Evolutionary conservation across 2,329 filamentous ascomycete genomes (phyloP).

Genomic region (Rugonectria rugulosa): DNA sequence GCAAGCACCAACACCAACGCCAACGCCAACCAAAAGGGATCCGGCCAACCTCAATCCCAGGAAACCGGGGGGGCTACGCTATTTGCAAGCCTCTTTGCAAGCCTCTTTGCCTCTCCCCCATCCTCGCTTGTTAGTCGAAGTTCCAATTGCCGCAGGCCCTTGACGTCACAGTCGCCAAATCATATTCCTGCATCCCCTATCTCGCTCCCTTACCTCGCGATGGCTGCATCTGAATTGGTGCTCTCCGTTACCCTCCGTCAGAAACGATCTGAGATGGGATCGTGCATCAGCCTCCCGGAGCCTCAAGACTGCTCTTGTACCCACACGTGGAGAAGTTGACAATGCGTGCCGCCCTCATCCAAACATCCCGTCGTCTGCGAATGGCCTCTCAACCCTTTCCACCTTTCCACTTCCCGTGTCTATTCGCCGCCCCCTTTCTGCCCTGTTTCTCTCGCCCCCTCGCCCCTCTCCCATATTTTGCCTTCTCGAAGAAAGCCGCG

Average conservation of each 20-base stretch:
- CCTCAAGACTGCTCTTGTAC: slow-evolving; percentile 22
- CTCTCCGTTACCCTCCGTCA: neutral
- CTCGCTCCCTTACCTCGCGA: too few relatives aligned
- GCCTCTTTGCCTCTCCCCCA: slow-evolving; percentile 4
- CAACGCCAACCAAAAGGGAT: slow-evolving; percentile 5
- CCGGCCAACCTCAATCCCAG: slow-evolving; percentile 17
- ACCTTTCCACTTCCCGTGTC: neutral
- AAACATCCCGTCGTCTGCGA: neutral
- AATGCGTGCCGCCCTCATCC: neutral
- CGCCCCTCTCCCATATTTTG: neutral
- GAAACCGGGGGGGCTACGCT: neutral
- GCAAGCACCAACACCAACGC: neutral
- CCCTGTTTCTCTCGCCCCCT: slow-evolving; percentile 2
- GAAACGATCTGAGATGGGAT: slow-evolving; percentile 11
- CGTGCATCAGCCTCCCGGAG: slow-evolving; percentile 14
- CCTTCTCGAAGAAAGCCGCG: slow-evolving; percentile 4
- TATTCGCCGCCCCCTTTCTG: slow-evolving; percentile 11
- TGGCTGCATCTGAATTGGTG: neutral
- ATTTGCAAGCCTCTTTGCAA: neutral
- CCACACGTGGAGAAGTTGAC: slow-evolving; percentile 16
- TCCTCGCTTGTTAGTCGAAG: neutral
- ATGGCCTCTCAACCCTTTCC: neutral
- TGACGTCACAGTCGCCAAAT: slow-evolving; percentile 15
- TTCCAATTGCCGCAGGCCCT: too few relatives aligned
- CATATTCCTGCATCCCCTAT: slow-evolving; percentile 4